Percentiles rank a stretch among this genome's conserved stretches.
These are phyloP conservation scores for Colletotrichum higginsianum DNA, from an alignment of 2,329 filamentous ascomycete species.

Conservation along the genomic window DNA sequence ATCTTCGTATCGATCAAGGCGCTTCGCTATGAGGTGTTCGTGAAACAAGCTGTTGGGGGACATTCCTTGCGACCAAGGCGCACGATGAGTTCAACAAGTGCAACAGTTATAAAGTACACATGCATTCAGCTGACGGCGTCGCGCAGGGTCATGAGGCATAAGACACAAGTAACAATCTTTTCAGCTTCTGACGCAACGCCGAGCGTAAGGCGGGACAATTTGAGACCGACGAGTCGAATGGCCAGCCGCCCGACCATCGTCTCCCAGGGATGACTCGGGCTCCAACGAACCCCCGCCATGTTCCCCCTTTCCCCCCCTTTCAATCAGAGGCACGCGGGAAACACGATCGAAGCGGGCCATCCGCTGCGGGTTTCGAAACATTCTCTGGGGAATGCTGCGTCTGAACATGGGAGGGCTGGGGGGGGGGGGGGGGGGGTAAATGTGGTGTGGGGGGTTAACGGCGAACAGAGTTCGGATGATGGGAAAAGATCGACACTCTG, in stretches of 20 bases:
- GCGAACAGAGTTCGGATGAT: constrained; percentile 21
- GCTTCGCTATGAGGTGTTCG: background rate
- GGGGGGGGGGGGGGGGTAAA: background rate
- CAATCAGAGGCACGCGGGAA: background rate
- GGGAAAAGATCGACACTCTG: constrained; percentile 26
- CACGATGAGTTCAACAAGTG: background rate
- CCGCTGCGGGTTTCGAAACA: constrained; percentile 21
- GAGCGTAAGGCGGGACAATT: constrained; percentile 3
- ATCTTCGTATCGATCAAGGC: background rate
- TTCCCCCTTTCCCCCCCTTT: background rate
- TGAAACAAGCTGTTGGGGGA: background rate
- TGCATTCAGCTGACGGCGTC: background rate
- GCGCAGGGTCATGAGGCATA: background rate
- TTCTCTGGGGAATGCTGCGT: constrained; percentile 25
- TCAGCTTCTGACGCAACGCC: accelerated
- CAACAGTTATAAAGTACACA: background rate
- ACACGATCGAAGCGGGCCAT: background rate
- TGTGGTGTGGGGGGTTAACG: background rate
- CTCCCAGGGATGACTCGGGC: background rate
- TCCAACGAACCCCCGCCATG: background rate
- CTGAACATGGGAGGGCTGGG: background rate
- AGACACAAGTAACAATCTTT: background rate
- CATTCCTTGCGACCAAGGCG: too few species aligned
- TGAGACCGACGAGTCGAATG: constrained; percentile 20
- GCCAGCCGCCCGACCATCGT: background rate